Evolutionary conservation across 1,139 yeast genomes (phyloP), one percentile per base, ranked within the genome.

Genomic region (Diutina sp.): DNA sequence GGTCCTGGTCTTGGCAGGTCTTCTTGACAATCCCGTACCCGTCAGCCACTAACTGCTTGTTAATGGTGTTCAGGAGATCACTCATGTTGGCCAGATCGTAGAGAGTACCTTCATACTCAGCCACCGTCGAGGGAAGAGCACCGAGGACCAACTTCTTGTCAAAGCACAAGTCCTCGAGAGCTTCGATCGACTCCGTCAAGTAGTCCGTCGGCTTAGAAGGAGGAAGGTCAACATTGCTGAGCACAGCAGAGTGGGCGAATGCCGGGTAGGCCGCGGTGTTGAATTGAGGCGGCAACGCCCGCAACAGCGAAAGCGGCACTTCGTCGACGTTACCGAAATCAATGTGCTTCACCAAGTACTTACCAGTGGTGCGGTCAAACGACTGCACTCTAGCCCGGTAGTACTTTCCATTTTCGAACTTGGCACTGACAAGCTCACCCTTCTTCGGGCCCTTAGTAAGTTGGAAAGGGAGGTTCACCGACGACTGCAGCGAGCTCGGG

Each of bases 311-410:
- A 55, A 74, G 65, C 16, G 80, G 64, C 30, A 83, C 82, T 55
- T 68, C 67, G 62, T 82, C 86, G 53, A 73, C 65, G 57, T 81
- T 80, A 55, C 93, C 93, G 61, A 81, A 82, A 66, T 87, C 95
- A 58, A 85, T 68, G 61, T 84, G 85, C 62, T 78, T 77, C 28
- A 86, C 84, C 55, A 78, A 77, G 62, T 71, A 82, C 59, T 71
- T 71, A 58, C 70, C 70, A 38, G 77, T 65, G 8, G 76, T 62
- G 61, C 77, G 77, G 61, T 85, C 88, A 59, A 74, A 73, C 16
- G 73, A 69, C 16, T 77, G 58, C 52, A 87, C 80, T 60, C 71
- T 76, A 18, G 85, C 91, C 66, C 91, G 80, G 69, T 80, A 82
- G 66, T 68, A 85, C 63, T 78, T 80, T 46, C 80, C 78, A 62